Conservation (phyloP, 306 rosid species). For the Ammopiptanthus mongolicus region DNA sequence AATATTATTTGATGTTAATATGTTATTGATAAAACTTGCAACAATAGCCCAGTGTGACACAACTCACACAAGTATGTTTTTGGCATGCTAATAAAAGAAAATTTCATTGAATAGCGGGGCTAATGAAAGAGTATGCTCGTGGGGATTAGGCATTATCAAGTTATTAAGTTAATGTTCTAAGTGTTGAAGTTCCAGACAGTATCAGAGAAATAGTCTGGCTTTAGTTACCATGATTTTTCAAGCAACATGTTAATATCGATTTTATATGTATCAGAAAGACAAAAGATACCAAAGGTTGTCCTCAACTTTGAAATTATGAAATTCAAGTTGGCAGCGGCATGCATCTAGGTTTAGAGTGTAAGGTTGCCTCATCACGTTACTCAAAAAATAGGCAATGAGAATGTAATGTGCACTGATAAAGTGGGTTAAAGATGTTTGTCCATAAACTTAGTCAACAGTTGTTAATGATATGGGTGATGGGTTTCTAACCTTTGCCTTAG, state of each 20-base stretch:
- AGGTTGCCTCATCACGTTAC: neutral
- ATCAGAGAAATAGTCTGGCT: neutral
- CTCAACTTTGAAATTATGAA: neutral
- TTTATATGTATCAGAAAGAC: neutral
- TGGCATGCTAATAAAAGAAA: neutral
- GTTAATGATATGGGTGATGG: neutral
- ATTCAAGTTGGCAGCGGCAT: neutral
- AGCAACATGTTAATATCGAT: neutral
- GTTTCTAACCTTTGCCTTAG: neutral
- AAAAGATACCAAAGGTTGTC: neutral
- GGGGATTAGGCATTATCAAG: neutral
- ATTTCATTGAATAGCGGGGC: neutral
- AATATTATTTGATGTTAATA: neutral
- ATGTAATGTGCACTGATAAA: neutral
- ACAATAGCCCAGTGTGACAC: neutral
- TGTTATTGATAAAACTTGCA: neutral
- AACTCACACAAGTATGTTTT: neutral
- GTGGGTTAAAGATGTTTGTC: neutral
- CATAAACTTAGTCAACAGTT: neutral
- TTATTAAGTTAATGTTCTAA: neutral
- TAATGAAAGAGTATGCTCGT: neutral
- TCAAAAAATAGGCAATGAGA: neutral
- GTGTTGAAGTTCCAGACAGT: neutral
- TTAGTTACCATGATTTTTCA: neutral
- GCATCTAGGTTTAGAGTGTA: neutral